Evolutionary conservation across 352 stramenopile species (phyloP).

Genomic region (Globisporangium splendens): DNA sequence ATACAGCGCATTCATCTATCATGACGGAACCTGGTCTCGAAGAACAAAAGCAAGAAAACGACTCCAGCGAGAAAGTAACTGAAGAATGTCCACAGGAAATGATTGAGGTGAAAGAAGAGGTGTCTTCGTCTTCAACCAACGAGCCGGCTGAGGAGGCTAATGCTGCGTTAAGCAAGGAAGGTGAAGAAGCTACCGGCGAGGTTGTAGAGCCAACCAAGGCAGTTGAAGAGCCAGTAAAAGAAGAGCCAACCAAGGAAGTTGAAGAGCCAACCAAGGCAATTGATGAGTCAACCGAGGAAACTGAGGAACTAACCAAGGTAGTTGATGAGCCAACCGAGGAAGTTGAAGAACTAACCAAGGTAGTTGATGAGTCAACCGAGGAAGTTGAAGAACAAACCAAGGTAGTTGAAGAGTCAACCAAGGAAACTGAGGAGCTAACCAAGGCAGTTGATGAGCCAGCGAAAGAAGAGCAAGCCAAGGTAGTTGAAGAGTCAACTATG

Average conservation of each 20-base stretch:
- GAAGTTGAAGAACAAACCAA: constrained; percentile 6
- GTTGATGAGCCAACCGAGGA: constrained; percentile 6
- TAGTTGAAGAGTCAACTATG: constrained; percentile 9
- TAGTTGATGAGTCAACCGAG: constrained; percentile 5
- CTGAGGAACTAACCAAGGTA: constrained; percentile 5
- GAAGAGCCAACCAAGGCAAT: constrained; percentile 10
- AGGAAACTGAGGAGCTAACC: background rate
- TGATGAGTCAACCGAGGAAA: constrained; percentile 5
- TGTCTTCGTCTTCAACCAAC: constrained; percentile 6
- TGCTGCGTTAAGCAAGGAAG: too few relatives aligned
- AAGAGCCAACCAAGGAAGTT: constrained; percentile 6
- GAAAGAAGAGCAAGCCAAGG: constrained; percentile 1
- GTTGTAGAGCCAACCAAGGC: too few relatives aligned
- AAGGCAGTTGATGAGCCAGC: background rate
- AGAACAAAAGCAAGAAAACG: constrained; percentile 16
- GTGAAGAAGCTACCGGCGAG: too few relatives aligned
- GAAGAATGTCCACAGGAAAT: constrained; percentile 1
- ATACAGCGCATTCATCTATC: background rate
- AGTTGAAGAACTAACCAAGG: constrained; percentile 11
- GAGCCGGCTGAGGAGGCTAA: too few relatives aligned
- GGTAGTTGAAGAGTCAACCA: constrained; percentile 8
- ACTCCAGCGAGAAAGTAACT: constrained; percentile 11
- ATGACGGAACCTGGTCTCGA: background rate
- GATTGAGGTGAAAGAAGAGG: constrained; percentile 22
- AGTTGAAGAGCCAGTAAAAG: background rate